Conservation (phyloP, 1,284 basidiomycete genomes). For the Kalmanozyma brasiliensis region DNA sequence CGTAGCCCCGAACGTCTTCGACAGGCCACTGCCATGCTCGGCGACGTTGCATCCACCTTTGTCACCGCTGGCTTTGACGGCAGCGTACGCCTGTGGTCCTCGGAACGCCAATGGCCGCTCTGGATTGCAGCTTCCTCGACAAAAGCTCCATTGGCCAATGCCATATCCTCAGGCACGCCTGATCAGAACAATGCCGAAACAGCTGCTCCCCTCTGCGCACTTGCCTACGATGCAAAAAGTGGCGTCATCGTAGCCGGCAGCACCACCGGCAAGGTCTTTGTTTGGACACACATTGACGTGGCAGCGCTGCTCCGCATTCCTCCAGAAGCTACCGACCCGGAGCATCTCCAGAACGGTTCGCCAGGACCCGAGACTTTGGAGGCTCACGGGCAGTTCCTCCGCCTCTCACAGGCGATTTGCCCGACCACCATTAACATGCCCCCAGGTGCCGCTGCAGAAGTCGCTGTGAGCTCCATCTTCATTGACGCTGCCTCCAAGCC, state of each 20-base stretch:
- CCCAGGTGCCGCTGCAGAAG: slow-evolving; percentile 14
- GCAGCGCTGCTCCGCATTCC: slow-evolving; percentile 44
- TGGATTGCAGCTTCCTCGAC: slow-evolving; percentile 48
- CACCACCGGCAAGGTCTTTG: slow-evolving; percentile 51
- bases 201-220: slow-evolving; percentile 41
- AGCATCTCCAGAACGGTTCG: slow-evolving; percentile 21
- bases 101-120: slow-evolving; percentile 47
- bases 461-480: slow-evolving; percentile 27
- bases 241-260: slow-evolving; percentile 59
- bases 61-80: slow-evolving; percentile 63
- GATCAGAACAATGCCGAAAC: slow-evolving; percentile 17
- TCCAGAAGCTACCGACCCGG: slow-evolving; percentile 39
- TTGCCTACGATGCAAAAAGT: slow-evolving; percentile 53
- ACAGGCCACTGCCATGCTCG: slow-evolving; percentile 53
- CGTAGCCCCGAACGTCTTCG: slow-evolving; percentile 54
- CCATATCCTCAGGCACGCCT: slow-evolving; percentile 18
- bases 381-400: slow-evolving; percentile 16
- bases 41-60: slow-evolving; percentile 58
- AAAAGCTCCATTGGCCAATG: slow-evolving; percentile 17
- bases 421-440: slow-evolving; percentile 31
- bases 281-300: slow-evolving; percentile 56
- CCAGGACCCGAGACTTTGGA: slow-evolving; percentile 26
- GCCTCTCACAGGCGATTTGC: slow-evolving; percentile 23
- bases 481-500: slow-evolving; percentile 29
- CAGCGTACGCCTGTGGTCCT: slow-evolving; percentile 61